A percentile compares a stretch with the other conserved stretches of the same genome.
Conservation (phyloP, 2,329 filamentous ascomycete species). For the Fusarium solani-melongenae region DNA sequence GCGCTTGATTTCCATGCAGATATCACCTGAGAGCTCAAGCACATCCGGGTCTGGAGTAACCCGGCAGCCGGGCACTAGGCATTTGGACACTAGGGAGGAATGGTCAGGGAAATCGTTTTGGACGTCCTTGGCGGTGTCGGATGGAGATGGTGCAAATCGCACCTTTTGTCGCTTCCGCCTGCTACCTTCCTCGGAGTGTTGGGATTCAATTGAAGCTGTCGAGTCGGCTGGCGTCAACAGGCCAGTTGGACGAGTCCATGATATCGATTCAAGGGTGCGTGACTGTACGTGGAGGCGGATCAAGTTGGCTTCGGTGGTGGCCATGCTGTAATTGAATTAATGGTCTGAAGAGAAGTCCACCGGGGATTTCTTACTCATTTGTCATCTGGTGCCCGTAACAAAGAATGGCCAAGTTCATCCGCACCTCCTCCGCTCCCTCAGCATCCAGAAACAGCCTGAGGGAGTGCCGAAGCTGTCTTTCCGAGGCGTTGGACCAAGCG, state of each 20-base stretch:
- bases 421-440: background rate
- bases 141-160: background rate
- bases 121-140: rapidly evolving
- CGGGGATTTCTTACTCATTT: background rate
- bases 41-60: background rate
- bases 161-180: background rate
- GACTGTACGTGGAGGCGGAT: background rate
- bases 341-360: background rate
- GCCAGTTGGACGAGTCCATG: background rate
- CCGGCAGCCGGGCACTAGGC: background rate
- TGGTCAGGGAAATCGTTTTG: too few relatives aligned
- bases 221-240: background rate
- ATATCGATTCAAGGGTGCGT: background rate
- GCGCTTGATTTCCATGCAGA: background rate
- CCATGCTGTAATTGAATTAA: background rate
- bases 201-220: background rate
- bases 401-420: background rate
- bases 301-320: background rate
- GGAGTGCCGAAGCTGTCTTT: background rate
- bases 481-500: background rate
- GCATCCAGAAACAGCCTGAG: background rate
- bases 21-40: background rate
- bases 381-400: background rate
- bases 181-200: background rate
- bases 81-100: background rate